Percentiles rank a stretch among this genome's conserved stretches.
phyloP scores from a whole-genome alignment of 768 basidiomycete genomes.

The Leccinum arenicola region DNA sequence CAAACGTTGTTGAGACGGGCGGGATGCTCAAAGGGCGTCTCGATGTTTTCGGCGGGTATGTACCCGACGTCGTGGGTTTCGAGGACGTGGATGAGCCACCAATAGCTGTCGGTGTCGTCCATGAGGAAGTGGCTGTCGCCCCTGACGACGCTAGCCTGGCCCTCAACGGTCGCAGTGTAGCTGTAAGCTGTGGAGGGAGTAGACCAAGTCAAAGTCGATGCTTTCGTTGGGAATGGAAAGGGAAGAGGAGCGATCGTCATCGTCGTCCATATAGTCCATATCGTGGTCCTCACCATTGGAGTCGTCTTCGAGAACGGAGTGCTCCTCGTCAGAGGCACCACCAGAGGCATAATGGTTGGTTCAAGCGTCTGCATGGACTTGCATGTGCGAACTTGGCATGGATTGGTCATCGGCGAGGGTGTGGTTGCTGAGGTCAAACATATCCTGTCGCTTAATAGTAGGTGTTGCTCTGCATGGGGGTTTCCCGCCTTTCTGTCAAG shows the following conservation, averaged over 20 bases:
- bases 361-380: constrained; percentile 48
- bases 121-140: constrained; percentile 95
- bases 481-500: constrained; percentile 69
- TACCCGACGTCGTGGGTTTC: constrained; percentile 99
- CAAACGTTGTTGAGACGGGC: constrained; percentile 56
- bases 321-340: constrained; percentile 65
- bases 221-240: constrained; percentile 88
- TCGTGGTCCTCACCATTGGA: constrained; percentile 73
- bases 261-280: constrained; percentile 65
- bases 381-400: constrained; percentile 44
- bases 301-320: constrained; percentile 84
- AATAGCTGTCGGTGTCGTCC: constrained; percentile 99
- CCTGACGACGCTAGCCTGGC: constrained; percentile 98
- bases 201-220: constrained; percentile 91
- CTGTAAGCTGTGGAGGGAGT: constrained; percentile 85
- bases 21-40: constrained; percentile 95
- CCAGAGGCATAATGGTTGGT: constrained; percentile 34
- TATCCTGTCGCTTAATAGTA: constrained; percentile 46
- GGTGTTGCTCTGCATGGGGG: constrained; percentile 13
- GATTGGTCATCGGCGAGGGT: constrained; percentile 51
- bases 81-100: constrained; percentile 99
- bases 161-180: constrained; percentile 89
- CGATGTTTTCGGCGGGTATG: constrained; percentile 98
- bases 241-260: constrained; percentile 76
- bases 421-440: constrained; percentile 70